Evolutionary conservation across 768 basidiomycete genomes (phyloP).

Genomic region (Naganishia kalamii): DNA sequence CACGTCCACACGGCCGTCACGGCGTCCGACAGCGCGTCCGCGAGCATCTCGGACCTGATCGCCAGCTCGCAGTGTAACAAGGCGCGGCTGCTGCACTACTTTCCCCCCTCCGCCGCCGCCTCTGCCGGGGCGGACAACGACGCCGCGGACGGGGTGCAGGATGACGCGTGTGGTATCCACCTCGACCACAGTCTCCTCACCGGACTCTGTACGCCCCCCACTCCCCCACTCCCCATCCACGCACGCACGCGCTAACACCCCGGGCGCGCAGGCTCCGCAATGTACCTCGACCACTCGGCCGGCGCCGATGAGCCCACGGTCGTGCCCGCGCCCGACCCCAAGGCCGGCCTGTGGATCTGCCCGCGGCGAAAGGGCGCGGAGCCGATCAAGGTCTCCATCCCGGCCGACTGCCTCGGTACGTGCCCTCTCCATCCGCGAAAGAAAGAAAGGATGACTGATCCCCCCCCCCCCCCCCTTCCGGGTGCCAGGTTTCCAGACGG

Average conservation of each 20-base stretch:
- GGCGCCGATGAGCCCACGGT: conserved; percentile 49
- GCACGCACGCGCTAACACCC: neutral
- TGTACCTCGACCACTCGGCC: conserved; percentile 62
- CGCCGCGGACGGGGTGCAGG: conserved; percentile 55
- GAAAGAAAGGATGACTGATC: neutral
- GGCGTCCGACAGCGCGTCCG: conserved; percentile 3
- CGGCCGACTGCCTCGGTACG: conserved; percentile 50
- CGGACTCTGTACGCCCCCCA: conserved; percentile 65
- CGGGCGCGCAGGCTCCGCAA: conserved; percentile 51
- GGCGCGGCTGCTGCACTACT: conserved; percentile 93
- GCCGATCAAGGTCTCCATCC: conserved; percentile 77
- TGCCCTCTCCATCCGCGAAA: neutral
- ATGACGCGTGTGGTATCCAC: conserved; percentile 94
- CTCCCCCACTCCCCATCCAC: neutral
- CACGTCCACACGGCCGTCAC: neutral
- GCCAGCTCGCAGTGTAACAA: conserved; percentile 74
- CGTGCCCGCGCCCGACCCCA: conserved; percentile 63
- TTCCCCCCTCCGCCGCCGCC: conserved; percentile 53
- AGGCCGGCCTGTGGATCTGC: conserved; percentile 84
- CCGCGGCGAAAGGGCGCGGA: conserved; percentile 62
- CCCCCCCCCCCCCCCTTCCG: neutral
- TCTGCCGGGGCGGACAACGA: conserved; percentile 13
- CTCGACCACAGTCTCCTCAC: conserved; percentile 77
- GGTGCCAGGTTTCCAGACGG: conserved; percentile 77
- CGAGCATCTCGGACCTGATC: conserved; percentile 60